Conservation (phyloP, 2,329 filamentous ascomycete genomes). For the Xylariaceae sp. region DNA sequence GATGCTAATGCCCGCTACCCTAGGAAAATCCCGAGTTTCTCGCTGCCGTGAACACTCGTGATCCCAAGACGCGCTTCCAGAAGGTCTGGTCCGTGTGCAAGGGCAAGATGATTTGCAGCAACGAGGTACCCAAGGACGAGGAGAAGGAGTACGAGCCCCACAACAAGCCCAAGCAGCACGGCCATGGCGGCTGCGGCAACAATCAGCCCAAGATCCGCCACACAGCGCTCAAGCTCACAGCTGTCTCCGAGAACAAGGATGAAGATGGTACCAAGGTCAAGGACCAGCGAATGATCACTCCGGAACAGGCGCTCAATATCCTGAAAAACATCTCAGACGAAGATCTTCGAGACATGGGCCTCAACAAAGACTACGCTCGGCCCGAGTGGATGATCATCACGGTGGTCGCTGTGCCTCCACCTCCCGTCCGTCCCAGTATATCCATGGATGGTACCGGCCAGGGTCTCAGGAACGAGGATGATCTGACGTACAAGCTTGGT, state of each 20-base stretch:
- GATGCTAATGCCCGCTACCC: conserved; percentile 55
- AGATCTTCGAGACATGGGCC: conserved; percentile 80
- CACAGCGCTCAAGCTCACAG: conserved; percentile 78
- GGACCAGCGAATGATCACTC: conserved; percentile 78
- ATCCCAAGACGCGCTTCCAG: conserved; percentile 93
- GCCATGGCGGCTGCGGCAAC: conserved; percentile 93
- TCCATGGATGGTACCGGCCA: conserved; percentile 92
- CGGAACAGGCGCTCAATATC: conserved; percentile 79
- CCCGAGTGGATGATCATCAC: conserved; percentile 99
- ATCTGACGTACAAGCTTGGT: conserved; percentile 97
- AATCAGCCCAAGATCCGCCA: conserved; percentile 83
- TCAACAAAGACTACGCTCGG: conserved; percentile 91
- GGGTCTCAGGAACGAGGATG: conserved; percentile 92
- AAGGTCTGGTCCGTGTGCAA: conserved; percentile 90
- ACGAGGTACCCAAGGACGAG: conserved; percentile 67
- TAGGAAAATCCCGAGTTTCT: conserved; percentile 82
- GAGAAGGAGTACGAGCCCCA: conserved; percentile 64
- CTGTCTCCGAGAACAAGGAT: conserved; percentile 68
- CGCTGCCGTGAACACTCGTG: conserved; percentile 76
- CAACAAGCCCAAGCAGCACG: conserved; percentile 51
- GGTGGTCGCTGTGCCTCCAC: conserved; percentile 90
- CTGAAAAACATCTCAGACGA: conserved; percentile 79
- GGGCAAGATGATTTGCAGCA: conserved; percentile 79
- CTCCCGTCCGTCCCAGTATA: conserved; percentile 93
- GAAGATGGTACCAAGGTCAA: conserved; percentile 71